These are phyloP conservation scores for Abortiporus biennis DNA, from an alignment of 1,284 basidiomycete genomes.

Conservation along the genomic window DNA sequence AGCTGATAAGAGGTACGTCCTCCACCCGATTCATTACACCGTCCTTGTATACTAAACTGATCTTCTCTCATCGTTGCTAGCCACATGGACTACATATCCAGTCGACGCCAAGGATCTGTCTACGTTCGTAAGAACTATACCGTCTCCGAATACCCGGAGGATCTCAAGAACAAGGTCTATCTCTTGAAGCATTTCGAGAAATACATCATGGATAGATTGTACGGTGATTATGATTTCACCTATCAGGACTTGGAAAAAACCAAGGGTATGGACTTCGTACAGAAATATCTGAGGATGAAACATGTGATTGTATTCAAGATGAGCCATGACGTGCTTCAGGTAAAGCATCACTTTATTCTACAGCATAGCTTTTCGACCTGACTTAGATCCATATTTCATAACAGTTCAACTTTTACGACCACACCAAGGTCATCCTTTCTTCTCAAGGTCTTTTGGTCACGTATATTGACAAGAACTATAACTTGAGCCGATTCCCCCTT, in stretches of 20 bases:
- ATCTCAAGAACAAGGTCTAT: conserved; percentile 84
- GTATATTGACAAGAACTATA: conserved; percentile 87
- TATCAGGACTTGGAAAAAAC: conserved; percentile 65
- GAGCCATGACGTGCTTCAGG: conserved; percentile 90
- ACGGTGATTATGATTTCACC: conserved; percentile 77
- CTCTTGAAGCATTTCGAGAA: conserved; percentile 88
- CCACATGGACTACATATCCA: conserved; percentile 80
- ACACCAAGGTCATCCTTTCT: conserved; percentile 90
- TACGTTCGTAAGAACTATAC: conserved; percentile 67
- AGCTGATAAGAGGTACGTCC: conserved; percentile 72
- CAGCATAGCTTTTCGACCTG: background rate
- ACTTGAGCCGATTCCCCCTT: conserved; percentile 71
- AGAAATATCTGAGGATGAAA: conserved; percentile 95
- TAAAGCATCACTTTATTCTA: conserved; percentile 24
- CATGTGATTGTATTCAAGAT: conserved; percentile 96
- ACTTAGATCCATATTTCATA: background rate
- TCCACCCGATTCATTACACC: background rate
- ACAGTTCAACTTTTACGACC: conserved; percentile 98
- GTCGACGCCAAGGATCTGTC: conserved; percentile 54
- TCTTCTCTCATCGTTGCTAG: conserved; percentile 31
- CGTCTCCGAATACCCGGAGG: conserved; percentile 60
- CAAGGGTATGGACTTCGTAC: conserved; percentile 90
- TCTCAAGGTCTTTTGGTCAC: conserved; percentile 75
- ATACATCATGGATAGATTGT: conserved; percentile 87
- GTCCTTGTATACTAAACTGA: conserved; percentile 9